These are phyloP conservation scores for Phytopythium cucurbitacearum DNA, from an alignment of 352 stramenopile species.

Conservation along the genomic window DNA sequence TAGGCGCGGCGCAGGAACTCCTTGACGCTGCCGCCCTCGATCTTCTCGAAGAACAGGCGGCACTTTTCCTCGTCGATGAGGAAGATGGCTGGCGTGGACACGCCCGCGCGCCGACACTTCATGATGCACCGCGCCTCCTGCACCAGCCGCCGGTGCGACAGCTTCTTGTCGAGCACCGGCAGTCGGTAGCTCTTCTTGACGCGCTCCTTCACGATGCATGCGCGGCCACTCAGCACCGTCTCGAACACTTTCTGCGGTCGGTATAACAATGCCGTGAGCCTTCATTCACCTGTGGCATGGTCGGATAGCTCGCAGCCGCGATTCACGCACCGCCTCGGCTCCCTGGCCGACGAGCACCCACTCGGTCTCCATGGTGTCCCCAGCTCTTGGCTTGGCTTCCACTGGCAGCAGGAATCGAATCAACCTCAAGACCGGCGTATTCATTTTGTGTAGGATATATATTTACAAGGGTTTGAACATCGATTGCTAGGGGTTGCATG, in stretches of 20 bases:
- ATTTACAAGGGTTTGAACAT: too few species aligned
- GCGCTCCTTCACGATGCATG: conserved; percentile 81
- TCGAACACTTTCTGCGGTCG: conserved; percentile 66
- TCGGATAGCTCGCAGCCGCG: neutral
- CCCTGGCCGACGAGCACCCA: conserved; percentile 77
- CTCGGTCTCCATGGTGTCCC: conserved; percentile 23
- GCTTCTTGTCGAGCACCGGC: conserved; percentile 72
- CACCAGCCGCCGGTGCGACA: conserved; percentile 72
- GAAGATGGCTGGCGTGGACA: conserved; percentile 71
- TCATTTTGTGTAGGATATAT: too few species aligned
- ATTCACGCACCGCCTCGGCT: conserved; percentile 65
- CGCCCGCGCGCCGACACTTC: conserved; percentile 70
- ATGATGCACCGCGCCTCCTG: conserved; percentile 81
- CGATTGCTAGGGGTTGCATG: too few species aligned
- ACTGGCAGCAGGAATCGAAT: too few species aligned
- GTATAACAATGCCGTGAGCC: neutral
- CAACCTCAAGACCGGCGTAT: too few species aligned
- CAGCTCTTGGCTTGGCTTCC: neutral
- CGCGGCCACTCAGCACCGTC: conserved; percentile 53
- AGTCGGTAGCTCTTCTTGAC: conserved; percentile 81
- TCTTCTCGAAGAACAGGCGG: conserved; percentile 69
- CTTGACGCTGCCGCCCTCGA: conserved; percentile 67
- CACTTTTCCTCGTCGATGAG: conserved; percentile 74
- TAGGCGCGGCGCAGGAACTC: conserved; percentile 56
- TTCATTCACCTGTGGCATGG: neutral